A percentile compares a stretch with the other conserved stretches of the same genome.
Evolutionary conservation across 257 asterid species (phyloP).

Genomic region (Nicotiana obtusifolia): DNA sequence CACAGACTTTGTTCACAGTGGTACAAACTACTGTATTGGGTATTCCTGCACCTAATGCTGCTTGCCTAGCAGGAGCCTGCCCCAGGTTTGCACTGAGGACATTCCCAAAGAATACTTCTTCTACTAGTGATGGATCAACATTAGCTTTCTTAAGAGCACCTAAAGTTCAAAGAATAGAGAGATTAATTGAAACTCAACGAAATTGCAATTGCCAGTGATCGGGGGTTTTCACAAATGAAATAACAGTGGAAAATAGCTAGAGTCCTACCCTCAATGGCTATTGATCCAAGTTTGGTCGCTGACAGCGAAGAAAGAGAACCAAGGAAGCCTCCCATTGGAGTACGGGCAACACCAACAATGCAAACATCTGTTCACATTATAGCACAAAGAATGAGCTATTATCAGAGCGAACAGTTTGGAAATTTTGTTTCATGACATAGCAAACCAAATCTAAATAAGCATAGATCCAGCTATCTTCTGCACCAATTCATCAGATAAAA

Average conservation of each 20-base stretch:
- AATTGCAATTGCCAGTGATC: background rate
- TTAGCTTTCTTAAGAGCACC: conserved; percentile 93
- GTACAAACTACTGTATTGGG: conserved; percentile 85
- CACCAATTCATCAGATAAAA: conserved; percentile 6
- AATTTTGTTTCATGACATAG: background rate
- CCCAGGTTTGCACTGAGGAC: conserved; percentile 98
- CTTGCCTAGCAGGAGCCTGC: conserved; percentile 99
- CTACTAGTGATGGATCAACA: conserved; percentile 82
- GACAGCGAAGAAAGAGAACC: conserved; percentile 88
- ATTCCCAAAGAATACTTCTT: conserved; percentile 91
- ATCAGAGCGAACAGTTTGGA: background rate
- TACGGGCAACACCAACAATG: conserved; percentile 93
- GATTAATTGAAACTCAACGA: conserved; percentile 3
- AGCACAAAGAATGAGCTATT: background rate
- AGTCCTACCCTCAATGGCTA: conserved; percentile 78
- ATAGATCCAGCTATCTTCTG: background rate
- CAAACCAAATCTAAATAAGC: background rate
- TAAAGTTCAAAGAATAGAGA: conserved; percentile 20
- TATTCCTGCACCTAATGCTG: conserved; percentile 97
- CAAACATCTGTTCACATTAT: conserved; percentile 63
- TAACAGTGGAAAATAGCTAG: background rate
- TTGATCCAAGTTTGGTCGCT: conserved; percentile 94
- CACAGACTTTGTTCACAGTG: conserved; percentile 94
- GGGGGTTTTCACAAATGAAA: background rate
- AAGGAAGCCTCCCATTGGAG: conserved; percentile 95